Conservation (phyloP, 2,329 filamentous ascomycete species). For the Fusarium acutatum region DNA sequence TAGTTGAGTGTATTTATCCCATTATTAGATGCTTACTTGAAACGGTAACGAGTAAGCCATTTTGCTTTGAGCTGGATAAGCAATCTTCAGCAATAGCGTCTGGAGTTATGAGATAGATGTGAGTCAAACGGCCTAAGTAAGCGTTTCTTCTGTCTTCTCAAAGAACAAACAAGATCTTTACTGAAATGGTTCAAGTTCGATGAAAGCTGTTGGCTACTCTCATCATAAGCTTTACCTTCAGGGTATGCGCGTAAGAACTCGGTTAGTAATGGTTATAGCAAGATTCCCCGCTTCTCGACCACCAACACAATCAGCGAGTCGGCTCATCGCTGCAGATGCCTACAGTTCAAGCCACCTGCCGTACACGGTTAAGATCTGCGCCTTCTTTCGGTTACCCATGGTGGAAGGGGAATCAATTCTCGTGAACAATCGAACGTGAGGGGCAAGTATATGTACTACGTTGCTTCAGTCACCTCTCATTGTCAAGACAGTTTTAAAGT, state of each 20-base stretch:
- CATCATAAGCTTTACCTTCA: not conserved
- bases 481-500: rapidly evolving
- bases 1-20: rapidly evolving
- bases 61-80: rapidly evolving
- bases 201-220: not conserved
- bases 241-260: not conserved
- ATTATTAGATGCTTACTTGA: not conserved
- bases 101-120: rapidly evolving
- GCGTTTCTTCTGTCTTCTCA: not conserved
- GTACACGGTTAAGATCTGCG: not conserved
- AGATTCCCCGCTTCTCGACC: not conserved
- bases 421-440: not conserved
- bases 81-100: rapidly evolving
- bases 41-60: constrained; percentile 1
- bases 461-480: not conserved
- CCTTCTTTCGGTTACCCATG: no score
- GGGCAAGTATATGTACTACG: not conserved
- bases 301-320: not conserved
- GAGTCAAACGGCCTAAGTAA: no score
- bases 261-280: constrained; percentile 3
- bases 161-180: rapidly evolving
- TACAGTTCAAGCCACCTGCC: not conserved
- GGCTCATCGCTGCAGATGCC: not conserved
- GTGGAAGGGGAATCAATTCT: not conserved
- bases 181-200: not conserved